phyloP scores from a whole-genome alignment of 495 filamentous ascomycete genomes.

The Hypoxylon crocopeplum region DNA sequence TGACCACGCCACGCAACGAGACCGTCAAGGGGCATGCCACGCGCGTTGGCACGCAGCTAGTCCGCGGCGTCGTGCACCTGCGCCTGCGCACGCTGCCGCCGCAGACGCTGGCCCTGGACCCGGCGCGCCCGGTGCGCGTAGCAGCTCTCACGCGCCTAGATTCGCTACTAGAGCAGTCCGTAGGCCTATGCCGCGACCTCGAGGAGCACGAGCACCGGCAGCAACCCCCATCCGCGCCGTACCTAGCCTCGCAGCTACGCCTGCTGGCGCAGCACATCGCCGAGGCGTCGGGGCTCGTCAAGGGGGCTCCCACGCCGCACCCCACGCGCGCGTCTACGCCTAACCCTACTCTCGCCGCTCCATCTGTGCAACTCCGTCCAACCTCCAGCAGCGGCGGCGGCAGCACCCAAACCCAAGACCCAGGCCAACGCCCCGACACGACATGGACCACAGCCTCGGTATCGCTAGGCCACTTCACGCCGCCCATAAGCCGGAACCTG shows the following conservation, averaged over 20 bases:
- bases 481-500: conserved; percentile 56
- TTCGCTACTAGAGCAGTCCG: conserved; percentile 74
- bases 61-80: conserved; percentile 68
- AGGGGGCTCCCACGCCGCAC: conserved; percentile 54
- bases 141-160: conserved; percentile 73
- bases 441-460: conserved; percentile 49
- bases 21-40: conserved; percentile 91
- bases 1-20: conserved; percentile 88
- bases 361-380: neutral
- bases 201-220: conserved; percentile 40
- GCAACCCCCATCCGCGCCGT: conserved; percentile 65
- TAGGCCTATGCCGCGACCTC: conserved; percentile 73
- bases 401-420: conserved; percentile 16
- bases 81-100: conserved; percentile 57
- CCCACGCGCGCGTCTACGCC: conserved; percentile 37
- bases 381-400: conserved; percentile 6
- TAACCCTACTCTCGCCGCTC: neutral
- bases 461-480: conserved; percentile 49
- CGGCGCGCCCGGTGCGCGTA: conserved; percentile 66
- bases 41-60: conserved; percentile 74
- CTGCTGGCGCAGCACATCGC: conserved; percentile 77
- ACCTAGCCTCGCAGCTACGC: conserved; percentile 80
- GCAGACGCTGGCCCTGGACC: conserved; percentile 56
- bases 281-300: conserved; percentile 68
- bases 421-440: conserved; percentile 35